Evolutionary conservation across 495 filamentous ascomycete genomes (phyloP).

Genomic region (Neurospora sp.): DNA sequence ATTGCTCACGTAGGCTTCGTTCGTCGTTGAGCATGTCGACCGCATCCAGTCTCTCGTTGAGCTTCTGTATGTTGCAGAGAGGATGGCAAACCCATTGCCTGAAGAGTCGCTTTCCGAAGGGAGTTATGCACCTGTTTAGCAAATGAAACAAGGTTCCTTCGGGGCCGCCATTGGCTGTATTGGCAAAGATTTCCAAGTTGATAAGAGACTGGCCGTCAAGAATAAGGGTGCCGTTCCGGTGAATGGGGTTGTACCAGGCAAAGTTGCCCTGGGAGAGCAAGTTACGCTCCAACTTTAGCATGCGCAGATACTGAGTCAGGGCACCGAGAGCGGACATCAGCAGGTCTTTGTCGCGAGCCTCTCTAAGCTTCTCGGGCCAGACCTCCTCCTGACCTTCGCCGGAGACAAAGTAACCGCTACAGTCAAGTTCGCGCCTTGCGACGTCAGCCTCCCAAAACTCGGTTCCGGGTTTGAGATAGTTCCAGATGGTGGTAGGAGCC

Average conservation of each 20-base stretch:
- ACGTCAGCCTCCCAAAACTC: slow-evolving; percentile 90
- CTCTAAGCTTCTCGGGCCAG: slow-evolving; percentile 70
- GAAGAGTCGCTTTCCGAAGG: slow-evolving; percentile 94
- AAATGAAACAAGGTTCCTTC: slow-evolving; percentile 85
- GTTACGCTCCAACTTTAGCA: slow-evolving; percentile 81
- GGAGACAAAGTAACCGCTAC: slow-evolving; percentile 66
- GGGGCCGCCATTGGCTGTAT: slow-evolving; percentile 75
- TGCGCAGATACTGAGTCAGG: slow-evolving; percentile 73
- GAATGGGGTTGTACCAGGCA: slow-evolving; percentile 84
- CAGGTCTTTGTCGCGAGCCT: slow-evolving; percentile 69
- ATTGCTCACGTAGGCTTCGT: slow-evolving; percentile 62
- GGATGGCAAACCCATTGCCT: slow-evolving; percentile 98
- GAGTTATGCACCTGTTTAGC: slow-evolving; percentile 89
- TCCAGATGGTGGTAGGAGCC: slow-evolving; percentile 87
- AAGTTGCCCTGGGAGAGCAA: slow-evolving; percentile 88
- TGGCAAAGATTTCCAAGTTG: slow-evolving; percentile 94
- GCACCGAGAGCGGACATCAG: slow-evolving; percentile 91
- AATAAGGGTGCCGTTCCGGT: slow-evolving; percentile 83
- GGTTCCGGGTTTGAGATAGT: slow-evolving; percentile 73
- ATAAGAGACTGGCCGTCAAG: slow-evolving; percentile 94
- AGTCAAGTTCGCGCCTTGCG: slow-evolving; percentile 72
- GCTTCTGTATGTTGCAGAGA: slow-evolving; percentile 70
- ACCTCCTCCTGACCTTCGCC: slow-evolving; percentile 49
- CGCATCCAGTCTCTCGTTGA: slow-evolving; percentile 92
- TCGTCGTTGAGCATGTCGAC: slow-evolving; percentile 89